Evolutionary conservation across 495 filamentous ascomycete genomes (phyloP).

Genomic region (Penicillium coffeae): DNA sequence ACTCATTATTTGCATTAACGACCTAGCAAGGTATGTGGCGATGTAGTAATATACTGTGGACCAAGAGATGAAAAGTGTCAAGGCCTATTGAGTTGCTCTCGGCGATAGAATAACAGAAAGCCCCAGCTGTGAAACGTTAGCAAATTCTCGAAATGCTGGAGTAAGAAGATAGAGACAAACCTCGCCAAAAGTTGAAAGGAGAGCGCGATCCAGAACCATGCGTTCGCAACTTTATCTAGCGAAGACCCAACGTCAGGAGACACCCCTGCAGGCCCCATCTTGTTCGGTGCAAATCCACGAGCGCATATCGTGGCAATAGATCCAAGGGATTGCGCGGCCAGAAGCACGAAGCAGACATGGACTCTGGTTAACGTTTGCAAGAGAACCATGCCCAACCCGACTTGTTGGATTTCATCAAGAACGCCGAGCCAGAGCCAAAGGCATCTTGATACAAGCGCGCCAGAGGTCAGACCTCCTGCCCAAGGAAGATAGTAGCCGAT

Average conservation of each 20-base stretch:
- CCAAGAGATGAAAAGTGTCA: too few relatives aligned
- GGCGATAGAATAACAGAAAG: slow-evolving; percentile 67
- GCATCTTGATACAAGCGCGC: slow-evolving; percentile 43
- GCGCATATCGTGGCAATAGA: slow-evolving; percentile 48
- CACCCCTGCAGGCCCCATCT: slow-evolving; percentile 43
- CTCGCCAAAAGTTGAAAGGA: slow-evolving; percentile 60
- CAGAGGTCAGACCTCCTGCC: slow-evolving; percentile 40
- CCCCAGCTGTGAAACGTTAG: slow-evolving; percentile 39
- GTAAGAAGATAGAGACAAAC: slow-evolving; percentile 22
- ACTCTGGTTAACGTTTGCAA: slow-evolving; percentile 47
- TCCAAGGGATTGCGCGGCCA: slow-evolving; percentile 49
- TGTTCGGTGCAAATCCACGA: slow-evolving; percentile 44
- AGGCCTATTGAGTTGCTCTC: slow-evolving; percentile 68
- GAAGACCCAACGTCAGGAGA: slow-evolving; percentile 45
- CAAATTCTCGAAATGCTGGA: background rate
- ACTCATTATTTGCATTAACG: too few relatives aligned
- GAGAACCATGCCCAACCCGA: slow-evolving; percentile 51
- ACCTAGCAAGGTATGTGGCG: too few relatives aligned
- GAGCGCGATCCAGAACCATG: slow-evolving; percentile 65
- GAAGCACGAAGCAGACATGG: slow-evolving; percentile 47
- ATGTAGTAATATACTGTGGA: too few relatives aligned
- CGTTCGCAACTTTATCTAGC: slow-evolving; percentile 45
- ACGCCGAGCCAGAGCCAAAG: slow-evolving; percentile 52
- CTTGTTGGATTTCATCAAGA: slow-evolving; percentile 45
- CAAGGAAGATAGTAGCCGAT: slow-evolving; percentile 46